Evolutionary conservation across 129 eudicot species (phyloP).

Genomic region (Centella asiatica): DNA sequence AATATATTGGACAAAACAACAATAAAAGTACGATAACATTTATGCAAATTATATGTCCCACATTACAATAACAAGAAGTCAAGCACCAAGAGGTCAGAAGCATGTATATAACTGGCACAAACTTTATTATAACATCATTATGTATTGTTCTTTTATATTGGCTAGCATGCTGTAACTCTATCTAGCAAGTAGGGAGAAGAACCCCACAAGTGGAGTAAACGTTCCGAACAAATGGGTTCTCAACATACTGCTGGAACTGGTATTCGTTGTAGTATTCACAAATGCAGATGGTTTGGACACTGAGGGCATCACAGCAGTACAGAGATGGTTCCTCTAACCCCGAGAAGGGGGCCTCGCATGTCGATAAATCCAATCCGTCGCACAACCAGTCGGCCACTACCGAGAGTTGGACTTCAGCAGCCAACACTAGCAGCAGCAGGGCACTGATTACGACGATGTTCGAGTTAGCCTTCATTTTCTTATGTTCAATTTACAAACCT

Average conservation of each 20-base stretch:
- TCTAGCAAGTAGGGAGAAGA: conserved; percentile 36
- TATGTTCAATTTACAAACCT: not conserved
- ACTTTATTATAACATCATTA: no score
- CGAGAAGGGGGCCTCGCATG: conserved; percentile 32
- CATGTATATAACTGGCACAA: no score
- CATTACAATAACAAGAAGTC: no score
- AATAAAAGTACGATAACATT: no score
- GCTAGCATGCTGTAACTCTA: not conserved
- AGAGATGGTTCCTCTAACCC: conserved; percentile 21
- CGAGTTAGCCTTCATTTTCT: conserved; percentile 16
- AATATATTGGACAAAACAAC: no score
- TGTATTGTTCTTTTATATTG: no score
- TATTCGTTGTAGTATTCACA: conserved; percentile 42
- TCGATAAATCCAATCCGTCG: conserved; percentile 27
- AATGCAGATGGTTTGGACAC: conserved; percentile 34
- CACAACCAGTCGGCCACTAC: conserved; percentile 22
- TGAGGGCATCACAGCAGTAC: conserved; percentile 29
- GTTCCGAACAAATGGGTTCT: conserved; percentile 29
- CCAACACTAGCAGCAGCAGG: conserved; percentile 13
- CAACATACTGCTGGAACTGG: conserved; percentile 20
- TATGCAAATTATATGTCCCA: no score
- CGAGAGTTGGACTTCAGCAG: conserved; percentile 17
- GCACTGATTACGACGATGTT: conserved; percentile 7
- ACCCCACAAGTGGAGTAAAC: conserved; percentile 34
- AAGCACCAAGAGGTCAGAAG: no score